Percentiles rank a stretch among this genome's conserved stretches.
These are phyloP conservation scores for Juglanconis juglandina DNA, from an alignment of 2,329 filamentous ascomycete genomes.

Conservation along the genomic window DNA sequence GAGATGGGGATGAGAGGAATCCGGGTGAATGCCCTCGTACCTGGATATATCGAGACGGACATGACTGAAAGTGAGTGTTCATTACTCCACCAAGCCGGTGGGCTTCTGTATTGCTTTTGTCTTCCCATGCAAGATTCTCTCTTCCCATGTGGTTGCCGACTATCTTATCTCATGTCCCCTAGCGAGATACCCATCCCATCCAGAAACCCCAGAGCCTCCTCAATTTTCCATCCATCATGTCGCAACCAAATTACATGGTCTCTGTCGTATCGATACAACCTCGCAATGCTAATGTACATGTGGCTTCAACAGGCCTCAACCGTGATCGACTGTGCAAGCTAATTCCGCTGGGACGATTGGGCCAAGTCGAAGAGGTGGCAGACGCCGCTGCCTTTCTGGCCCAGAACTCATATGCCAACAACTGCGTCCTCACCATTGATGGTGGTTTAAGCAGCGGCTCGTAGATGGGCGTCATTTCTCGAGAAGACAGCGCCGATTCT, in stretches of 20 bases:
- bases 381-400: constrained; percentile 76
- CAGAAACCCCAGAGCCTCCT: constrained; percentile 11
- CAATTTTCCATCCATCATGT: constrained; percentile 12
- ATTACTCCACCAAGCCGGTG: neutral
- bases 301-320: constrained; percentile 29
- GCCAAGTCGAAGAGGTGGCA: constrained; percentile 68
- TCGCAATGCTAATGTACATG: constrained; percentile 14
- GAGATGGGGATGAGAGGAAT: constrained; percentile 61
- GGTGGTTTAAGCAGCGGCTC: constrained; percentile 72
- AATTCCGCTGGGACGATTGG: constrained; percentile 68
- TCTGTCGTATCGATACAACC: constrained; percentile 8
- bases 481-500: neutral
- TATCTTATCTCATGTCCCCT: neutral
- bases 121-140: neutral
- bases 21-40: constrained; percentile 75
- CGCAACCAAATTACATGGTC: neutral
- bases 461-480: constrained; percentile 18
- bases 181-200: neutral
- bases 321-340: constrained; percentile 36
- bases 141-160: neutral
- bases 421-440: constrained; percentile 81
- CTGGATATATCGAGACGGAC: constrained; percentile 76
- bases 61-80: constrained; percentile 67
- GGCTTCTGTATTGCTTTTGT: neutral
- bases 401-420: constrained; percentile 78